phyloP scores from a whole-genome alignment of 2,329 filamentous ascomycete genomes.

The Diaporthe sp. region DNA sequence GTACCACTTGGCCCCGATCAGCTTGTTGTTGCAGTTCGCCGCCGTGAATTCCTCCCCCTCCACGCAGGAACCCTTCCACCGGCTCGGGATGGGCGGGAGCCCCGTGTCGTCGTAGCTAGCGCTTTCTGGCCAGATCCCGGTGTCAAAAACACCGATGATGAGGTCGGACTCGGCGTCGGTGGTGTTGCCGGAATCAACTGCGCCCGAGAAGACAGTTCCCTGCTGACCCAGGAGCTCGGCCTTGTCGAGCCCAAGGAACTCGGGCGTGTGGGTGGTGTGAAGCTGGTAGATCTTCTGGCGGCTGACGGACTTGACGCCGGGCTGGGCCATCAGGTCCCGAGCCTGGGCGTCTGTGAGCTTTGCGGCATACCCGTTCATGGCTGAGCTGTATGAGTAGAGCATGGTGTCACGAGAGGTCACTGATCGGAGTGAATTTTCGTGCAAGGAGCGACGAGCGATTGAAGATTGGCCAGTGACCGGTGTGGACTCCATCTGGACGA shows the following conservation, averaged over 20 bases:
- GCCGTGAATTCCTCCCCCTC: conserved; percentile 31
- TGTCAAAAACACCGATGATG: conserved; percentile 40
- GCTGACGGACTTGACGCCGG: conserved; percentile 34
- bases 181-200: background rate
- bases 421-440: conserved; percentile 7
- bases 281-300: conserved; percentile 29
- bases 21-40: conserved; percentile 40
- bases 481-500: conserved; percentile 25
- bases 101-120: conserved; percentile 40
- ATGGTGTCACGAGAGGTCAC: conserved; percentile 12
- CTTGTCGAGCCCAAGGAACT: conserved; percentile 38
- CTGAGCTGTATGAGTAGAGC: conserved; percentile 38
- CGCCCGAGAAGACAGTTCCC: background rate
- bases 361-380: conserved; percentile 39
- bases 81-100: conserved; percentile 33
- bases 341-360: conserved; percentile 37
- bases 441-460: conserved; percentile 2
- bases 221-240: conserved; percentile 12
- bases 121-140: conserved; percentile 42
- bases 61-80: conserved; percentile 41
- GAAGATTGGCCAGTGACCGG: background rate
- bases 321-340: conserved; percentile 26
- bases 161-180: conserved; percentile 32
- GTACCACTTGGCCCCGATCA: conserved; percentile 40
- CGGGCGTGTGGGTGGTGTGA: conserved; percentile 36